A percentile compares a stretch with the other conserved stretches of the same genome.
Evolutionary conservation across 164 flowering plant species (phyloP).

Genomic region (Vitis labrusca): DNA sequence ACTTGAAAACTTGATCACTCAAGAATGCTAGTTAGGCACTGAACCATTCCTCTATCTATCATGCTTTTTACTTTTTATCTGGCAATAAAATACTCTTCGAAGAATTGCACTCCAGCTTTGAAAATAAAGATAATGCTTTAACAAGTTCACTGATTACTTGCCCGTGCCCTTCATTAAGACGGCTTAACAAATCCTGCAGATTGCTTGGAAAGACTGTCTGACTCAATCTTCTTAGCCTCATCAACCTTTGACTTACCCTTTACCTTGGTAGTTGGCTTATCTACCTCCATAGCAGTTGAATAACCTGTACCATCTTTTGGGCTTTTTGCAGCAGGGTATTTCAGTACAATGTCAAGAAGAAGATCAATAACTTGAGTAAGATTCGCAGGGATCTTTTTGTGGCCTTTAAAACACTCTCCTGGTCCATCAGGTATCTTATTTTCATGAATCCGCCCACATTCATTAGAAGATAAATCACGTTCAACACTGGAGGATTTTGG

Average conservation of each 20-base stretch:
- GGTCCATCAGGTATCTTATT: conserved; percentile 62
- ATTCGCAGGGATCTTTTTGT: conserved; percentile 75
- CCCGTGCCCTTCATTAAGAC: conserved; percentile 86
- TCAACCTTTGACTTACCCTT: conserved; percentile 90
- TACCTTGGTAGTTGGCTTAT: conserved; percentile 59
- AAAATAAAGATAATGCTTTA: conserved; percentile 56
- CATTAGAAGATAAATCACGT: conserved; percentile 51
- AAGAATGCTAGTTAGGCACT: conserved; percentile 65
- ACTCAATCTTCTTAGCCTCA: conserved; percentile 44
- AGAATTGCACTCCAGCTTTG: conserved; percentile 53
- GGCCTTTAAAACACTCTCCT: conserved; percentile 64
- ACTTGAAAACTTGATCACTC: conserved; percentile 13
- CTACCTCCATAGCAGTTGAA: conserved; percentile 67
- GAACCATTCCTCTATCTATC: conserved; percentile 86
- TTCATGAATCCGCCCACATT: conserved; percentile 64
- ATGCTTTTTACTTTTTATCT: conserved; percentile 70
- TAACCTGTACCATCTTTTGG: conserved; percentile 34
- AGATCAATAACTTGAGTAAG: conserved; percentile 81
- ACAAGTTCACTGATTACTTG: conserved; percentile 77
- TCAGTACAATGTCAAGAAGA: conserved; percentile 73
- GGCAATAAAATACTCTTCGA: conserved; percentile 51
- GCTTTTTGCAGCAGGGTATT: conserved; percentile 38
- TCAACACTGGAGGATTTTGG: conserved; percentile 52
- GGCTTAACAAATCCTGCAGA: conserved; percentile 74
- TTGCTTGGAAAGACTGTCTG: conserved; percentile 47